A percentile compares a stretch with the other conserved stretches of the same genome.
phyloP scores from a whole-genome alignment of 345 rosid species.

The Rhizophora mangle region DNA sequence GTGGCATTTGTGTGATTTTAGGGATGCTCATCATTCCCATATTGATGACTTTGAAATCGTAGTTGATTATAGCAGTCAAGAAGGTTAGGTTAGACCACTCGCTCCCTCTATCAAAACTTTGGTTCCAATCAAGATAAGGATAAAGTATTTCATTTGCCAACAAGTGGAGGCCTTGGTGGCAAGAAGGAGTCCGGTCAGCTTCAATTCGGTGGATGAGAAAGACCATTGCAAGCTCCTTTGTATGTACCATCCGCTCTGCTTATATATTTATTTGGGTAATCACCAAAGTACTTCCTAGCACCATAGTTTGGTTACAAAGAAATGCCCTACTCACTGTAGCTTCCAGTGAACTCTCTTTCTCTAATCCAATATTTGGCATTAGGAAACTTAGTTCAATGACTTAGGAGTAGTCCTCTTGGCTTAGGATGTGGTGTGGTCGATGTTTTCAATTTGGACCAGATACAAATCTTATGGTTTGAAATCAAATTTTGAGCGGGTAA shows the following conservation, averaged over 20 bases:
- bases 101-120: neutral
- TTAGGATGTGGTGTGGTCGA: too few species aligned
- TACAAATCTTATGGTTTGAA: too few species aligned
- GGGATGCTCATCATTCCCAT: constrained; percentile 80
- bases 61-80: constrained; percentile 87
- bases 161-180: constrained; percentile 98
- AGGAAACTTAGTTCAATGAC: too few species aligned
- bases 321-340: too few species aligned
- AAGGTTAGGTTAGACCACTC: constrained; percentile 66
- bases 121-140: neutral
- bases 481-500: too few species aligned
- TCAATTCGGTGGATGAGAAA: constrained; percentile 95
- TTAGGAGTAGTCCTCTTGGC: too few species aligned
- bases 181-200: constrained; percentile 93
- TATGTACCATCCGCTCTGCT: constrained; percentile 27
- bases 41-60: constrained; percentile 72
- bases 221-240: constrained; percentile 97
- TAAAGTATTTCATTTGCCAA: neutral
- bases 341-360: too few species aligned
- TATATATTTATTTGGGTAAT: too few species aligned
- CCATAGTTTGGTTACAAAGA: too few species aligned
- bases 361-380: too few species aligned
- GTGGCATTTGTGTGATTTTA: neutral
- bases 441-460: too few species aligned
- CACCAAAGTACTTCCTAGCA: too few species aligned